Evolutionary conservation across 139 green algal species (phyloP).

Genomic region (Closterium sp.): DNA sequence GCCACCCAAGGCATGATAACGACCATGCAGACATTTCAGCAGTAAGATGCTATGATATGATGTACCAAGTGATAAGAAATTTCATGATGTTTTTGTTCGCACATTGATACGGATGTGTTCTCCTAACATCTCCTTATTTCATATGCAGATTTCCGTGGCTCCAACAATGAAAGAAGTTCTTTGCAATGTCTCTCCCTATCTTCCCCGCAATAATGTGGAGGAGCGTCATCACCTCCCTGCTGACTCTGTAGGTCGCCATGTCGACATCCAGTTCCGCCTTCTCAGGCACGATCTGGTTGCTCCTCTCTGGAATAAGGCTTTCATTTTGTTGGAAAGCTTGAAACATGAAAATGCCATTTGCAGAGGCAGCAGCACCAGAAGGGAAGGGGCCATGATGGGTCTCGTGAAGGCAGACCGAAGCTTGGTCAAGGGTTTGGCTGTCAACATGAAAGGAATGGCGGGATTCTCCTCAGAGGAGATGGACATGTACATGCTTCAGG

Average conservation of each 20-base stretch:
- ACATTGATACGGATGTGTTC: background rate
- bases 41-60: background rate
- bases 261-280: conserved; percentile 68
- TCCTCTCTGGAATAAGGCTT: conserved; percentile 50
- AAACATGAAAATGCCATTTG: background rate
- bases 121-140: background rate
- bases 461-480: conserved; percentile 19
- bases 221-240: conserved; percentile 46
- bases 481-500: conserved; percentile 5
- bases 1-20: conserved; percentile 60
- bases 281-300: conserved; percentile 64
- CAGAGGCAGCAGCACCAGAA: background rate
- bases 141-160: conserved; percentile 47
- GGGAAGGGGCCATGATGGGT: background rate
- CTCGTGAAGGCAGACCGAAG: background rate
- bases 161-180: conserved; percentile 62
- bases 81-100: too few relatives aligned
- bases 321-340: conserved; percentile 10
- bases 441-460: conserved; percentile 2
- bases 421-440: background rate
- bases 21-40: conserved; percentile 46
- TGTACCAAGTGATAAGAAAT: too few relatives aligned
- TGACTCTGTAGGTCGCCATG: conserved; percentile 51
- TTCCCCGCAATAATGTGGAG: conserved; percentile 57
- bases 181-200: conserved; percentile 50